Evolutionary conservation across 2,329 filamentous ascomycete species (phyloP).

Genomic region (Paramyrothecium sp.): DNA sequence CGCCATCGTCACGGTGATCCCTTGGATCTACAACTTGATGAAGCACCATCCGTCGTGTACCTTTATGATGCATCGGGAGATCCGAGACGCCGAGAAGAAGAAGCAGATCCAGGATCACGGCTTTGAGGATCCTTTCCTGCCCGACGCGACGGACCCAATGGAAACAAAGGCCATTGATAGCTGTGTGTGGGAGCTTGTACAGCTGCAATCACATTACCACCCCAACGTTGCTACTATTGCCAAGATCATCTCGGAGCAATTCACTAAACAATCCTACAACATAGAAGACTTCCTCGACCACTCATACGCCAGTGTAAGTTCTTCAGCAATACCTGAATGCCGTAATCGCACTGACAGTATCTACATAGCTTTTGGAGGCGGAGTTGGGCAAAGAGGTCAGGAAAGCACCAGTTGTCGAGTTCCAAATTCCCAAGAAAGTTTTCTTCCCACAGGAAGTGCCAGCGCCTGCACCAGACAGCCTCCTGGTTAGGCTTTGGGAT

Average conservation of each 20-base stretch:
- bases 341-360: constrained; percentile 30
- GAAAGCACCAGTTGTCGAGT: constrained; percentile 87
- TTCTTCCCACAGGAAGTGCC: constrained; percentile 55
- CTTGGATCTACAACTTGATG: constrained; percentile 94
- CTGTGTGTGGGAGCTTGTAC: constrained; percentile 91
- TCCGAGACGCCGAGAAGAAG: constrained; percentile 56
- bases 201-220: constrained; percentile 89
- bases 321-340: neutral
- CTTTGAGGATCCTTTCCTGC: constrained; percentile 71
- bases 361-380: constrained; percentile 69
- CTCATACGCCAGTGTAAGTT: constrained; percentile 75
- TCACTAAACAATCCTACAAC: constrained; percentile 92
- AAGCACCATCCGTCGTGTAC: constrained; percentile 87
- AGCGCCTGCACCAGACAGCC: constrained; percentile 47
- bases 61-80: constrained; percentile 89
- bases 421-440: constrained; percentile 86
- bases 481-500: constrained; percentile 61
- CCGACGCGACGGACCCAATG: constrained; percentile 77
- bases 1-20: constrained; percentile 83
- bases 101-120: constrained; percentile 60
- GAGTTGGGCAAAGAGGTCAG: constrained; percentile 82
- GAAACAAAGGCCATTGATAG: constrained; percentile 86
- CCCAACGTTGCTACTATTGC: constrained; percentile 93
- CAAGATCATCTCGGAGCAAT: constrained; percentile 93
- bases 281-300: constrained; percentile 98